phyloP scores from a whole-genome alignment of 176 grass and related monocot species.

The Typha latifolia region DNA sequence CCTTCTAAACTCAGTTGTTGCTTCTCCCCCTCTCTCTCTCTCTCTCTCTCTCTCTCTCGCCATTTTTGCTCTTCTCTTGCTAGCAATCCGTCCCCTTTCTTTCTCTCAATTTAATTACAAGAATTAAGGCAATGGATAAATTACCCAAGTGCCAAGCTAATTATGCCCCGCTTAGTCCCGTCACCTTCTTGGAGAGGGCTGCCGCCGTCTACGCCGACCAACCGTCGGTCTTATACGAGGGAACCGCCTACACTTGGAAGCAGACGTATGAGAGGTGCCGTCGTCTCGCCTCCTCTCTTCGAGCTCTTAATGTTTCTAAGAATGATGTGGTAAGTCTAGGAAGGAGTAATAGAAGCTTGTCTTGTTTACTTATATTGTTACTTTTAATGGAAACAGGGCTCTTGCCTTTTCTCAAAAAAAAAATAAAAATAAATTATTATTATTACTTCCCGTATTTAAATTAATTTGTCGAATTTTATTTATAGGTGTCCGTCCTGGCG shows the following conservation, averaged over 20 bases:
- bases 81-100: too few relatives aligned
- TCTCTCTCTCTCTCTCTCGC: too few relatives aligned
- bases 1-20: too few relatives aligned
- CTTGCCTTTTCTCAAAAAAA: too few relatives aligned
- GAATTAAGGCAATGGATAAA: conserved; percentile 27
- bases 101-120: not conserved
- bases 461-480: not conserved
- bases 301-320: conserved; percentile 21
- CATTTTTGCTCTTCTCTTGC: too few relatives aligned
- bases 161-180: conserved; percentile 29
- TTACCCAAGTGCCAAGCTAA: conserved; percentile 33
- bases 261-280: conserved; percentile 41
- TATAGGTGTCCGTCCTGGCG: conserved; percentile 48
- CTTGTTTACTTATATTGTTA: not conserved
- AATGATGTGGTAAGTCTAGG: conserved; percentile 35
- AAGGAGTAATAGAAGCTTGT: not conserved
- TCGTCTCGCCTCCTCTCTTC: conserved; percentile 40
- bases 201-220: conserved; percentile 38
- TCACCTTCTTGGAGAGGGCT: conserved; percentile 41
- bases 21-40: too few relatives aligned
- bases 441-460: too few relatives aligned
- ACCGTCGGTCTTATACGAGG: conserved; percentile 30
- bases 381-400: too few relatives aligned
- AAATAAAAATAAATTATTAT: too few relatives aligned
- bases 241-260: conserved; percentile 33